phyloP scores from a whole-genome alignment of 2,329 filamentous ascomycete genomes.

The Aureobasidium sp. region DNA sequence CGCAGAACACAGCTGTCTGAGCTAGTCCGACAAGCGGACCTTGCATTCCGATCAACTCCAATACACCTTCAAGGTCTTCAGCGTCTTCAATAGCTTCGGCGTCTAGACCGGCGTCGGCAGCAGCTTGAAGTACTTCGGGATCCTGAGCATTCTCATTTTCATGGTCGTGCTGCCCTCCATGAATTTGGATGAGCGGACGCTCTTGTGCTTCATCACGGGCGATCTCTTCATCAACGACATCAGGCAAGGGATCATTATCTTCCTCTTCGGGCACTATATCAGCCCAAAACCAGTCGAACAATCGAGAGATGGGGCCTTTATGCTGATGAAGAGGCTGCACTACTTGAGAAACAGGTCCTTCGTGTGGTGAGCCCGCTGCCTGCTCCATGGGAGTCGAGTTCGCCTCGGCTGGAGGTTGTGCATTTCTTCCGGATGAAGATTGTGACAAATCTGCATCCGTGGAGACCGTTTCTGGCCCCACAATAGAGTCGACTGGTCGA shows the following conservation, averaged over 20 bases:
- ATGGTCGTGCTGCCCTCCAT: constrained; percentile 19
- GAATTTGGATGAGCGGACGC: constrained; percentile 49
- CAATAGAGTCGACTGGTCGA: not conserved
- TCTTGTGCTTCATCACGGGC: constrained; percentile 55
- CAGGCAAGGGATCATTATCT: constrained; percentile 20
- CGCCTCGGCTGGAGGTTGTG: not conserved
- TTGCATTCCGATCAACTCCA: constrained; percentile 95
- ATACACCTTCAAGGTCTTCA: constrained; percentile 90
- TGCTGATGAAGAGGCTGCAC: not conserved
- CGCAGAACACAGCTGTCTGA: constrained; percentile 92
- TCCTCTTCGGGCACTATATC: constrained; percentile 33
- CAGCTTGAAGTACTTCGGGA: constrained; percentile 56
- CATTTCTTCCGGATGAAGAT: not conserved
- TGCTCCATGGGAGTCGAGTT: not conserved
- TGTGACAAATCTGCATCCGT: not conserved
- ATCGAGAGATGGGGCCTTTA: constrained; percentile 15
- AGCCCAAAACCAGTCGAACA: constrained; percentile 44
- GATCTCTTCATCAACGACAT: constrained; percentile 47
- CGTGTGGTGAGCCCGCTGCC: not conserved
- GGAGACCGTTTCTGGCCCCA: too few species aligned
- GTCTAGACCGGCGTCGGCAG: constrained; percentile 63
- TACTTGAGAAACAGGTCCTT: not conserved
- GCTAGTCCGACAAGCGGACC: constrained; percentile 83
- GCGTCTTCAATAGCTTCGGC: constrained; percentile 69
- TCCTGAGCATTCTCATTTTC: constrained; percentile 44